A percentile compares a stretch with the other conserved stretches of the same genome.
Evolutionary conservation across 345 rosid genomes (phyloP).

Genomic region (Salix brachista): DNA sequence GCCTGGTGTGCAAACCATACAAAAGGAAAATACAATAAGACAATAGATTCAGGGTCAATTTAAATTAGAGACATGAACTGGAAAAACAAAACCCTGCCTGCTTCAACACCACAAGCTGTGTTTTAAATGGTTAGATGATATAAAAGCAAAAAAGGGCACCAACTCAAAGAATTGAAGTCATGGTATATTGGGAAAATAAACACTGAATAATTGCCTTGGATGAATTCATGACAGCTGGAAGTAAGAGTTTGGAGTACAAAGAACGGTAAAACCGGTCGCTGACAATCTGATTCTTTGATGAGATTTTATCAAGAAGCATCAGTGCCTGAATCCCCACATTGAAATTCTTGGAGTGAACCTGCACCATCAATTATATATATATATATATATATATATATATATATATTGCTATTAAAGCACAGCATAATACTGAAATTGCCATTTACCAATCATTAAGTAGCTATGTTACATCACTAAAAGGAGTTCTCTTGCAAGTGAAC

Average conservation of each 20-base stretch:
- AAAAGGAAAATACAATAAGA: background rate
- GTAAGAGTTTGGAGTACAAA: conserved; percentile 82
- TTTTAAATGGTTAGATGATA: no score
- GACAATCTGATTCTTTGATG: conserved; percentile 88
- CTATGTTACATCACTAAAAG: background rate
- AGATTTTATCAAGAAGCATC: conserved; percentile 95
- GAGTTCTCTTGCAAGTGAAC: background rate
- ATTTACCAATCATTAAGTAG: conserved; percentile 1
- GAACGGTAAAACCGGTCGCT: conserved; percentile 95
- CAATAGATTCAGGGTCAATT: background rate
- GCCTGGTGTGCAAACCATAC: conserved; percentile 40
- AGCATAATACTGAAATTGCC: background rate
- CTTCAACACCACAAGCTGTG: no score
- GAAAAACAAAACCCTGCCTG: background rate
- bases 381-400: conserved; percentile 9
- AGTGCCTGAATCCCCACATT: conserved; percentile 91
- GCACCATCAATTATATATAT: conserved; percentile 22
- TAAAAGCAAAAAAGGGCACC: no score
- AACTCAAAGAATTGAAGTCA: no score
- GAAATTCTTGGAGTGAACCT: conserved; percentile 93
- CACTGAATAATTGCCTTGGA: conserved; percentile 65
- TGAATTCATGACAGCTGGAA: conserved; percentile 86
- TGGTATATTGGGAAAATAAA: background rate
- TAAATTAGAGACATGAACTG: background rate
- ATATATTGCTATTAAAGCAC: conserved; percentile 5